Evolutionary conservation across 2,329 filamentous ascomycete species (phyloP).

Genomic region (Aspergillus fischeri): DNA sequence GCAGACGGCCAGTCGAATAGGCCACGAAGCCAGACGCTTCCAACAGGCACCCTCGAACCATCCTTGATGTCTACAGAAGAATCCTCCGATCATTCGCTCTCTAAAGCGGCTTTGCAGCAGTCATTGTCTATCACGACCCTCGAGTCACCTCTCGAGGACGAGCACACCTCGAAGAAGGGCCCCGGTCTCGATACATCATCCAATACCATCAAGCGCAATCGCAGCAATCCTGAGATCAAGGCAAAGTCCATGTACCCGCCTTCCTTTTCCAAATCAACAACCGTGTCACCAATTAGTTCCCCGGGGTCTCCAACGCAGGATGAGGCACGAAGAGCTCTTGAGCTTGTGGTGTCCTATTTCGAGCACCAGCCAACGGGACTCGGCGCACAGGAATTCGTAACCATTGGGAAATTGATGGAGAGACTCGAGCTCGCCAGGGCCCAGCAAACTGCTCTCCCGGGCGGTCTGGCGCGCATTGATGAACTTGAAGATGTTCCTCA

Average conservation of each 20-base stretch:
- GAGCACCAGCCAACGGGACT: conserved; percentile 65
- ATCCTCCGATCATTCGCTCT: conserved; percentile 52
- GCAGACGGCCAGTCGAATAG: conserved; percentile 59
- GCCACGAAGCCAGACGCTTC: conserved; percentile 84
- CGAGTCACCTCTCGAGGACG: conserved; percentile 50
- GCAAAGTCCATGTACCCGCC: conserved; percentile 39
- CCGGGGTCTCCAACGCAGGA: conserved; percentile 72
- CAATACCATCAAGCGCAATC: conserved; percentile 41
- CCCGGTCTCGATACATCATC: conserved; percentile 23
- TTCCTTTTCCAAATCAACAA: conserved; percentile 35
- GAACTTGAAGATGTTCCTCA: conserved; percentile 40
- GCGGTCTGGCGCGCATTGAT: conserved; percentile 42
- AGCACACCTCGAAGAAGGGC: conserved; percentile 36
- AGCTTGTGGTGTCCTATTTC: conserved; percentile 78
- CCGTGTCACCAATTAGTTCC: conserved; percentile 51
- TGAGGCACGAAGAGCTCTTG: conserved; percentile 76
- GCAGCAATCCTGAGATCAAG: conserved; percentile 43
- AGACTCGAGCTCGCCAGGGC: conserved; percentile 69
- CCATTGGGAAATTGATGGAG: conserved; percentile 77
- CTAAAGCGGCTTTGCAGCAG: conserved; percentile 47
- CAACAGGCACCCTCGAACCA: conserved; percentile 56
- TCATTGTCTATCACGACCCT: conserved; percentile 42
- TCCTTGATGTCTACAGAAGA: conserved; percentile 47
- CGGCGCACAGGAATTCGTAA: conserved; percentile 73
- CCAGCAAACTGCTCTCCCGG: conserved; percentile 36